phyloP scores from a whole-genome alignment of 2,329 filamentous ascomycete genomes.

The Lecanoromycetidae sp. region DNA sequence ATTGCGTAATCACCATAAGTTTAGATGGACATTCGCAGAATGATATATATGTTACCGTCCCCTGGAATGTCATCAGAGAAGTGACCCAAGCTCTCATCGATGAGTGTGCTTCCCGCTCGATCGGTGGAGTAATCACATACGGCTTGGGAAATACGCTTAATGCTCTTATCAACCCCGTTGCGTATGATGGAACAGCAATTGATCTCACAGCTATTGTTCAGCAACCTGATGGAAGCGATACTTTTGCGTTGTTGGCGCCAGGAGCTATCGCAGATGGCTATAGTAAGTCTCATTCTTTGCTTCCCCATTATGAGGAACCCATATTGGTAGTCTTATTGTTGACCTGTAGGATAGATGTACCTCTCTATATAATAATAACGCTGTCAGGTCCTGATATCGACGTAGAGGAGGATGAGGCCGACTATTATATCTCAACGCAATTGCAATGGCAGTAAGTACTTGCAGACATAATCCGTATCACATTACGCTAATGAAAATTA shows the following conservation, averaged over 20 bases:
- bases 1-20: not conserved
- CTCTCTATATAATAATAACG: conserved; percentile 3
- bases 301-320: no score
- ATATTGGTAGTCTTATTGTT: no score
- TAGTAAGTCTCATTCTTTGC: conserved; percentile 2
- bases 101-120: not conserved
- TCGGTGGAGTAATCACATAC: not conserved
- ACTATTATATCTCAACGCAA: not conserved
- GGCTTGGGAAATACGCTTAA: not conserved
- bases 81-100: not conserved
- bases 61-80: conserved; percentile 1
- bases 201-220: not conserved
- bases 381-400: not conserved
- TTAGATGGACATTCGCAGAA: conserved; percentile 1
- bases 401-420: not conserved
- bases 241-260: not conserved
- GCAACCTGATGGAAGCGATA: not conserved
- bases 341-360: not conserved
- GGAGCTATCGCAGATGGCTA: not conserved
- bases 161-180: not conserved
- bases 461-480: no score
- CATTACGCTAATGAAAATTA: not conserved
- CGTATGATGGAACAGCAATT: not conserved
- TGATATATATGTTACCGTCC: not conserved
- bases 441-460: no score